Percentiles rank a stretch among this genome's conserved stretches.
phyloP scores from a whole-genome alignment of 1,139 yeast genomes.

The Saccharomyces uvarum region DNA sequence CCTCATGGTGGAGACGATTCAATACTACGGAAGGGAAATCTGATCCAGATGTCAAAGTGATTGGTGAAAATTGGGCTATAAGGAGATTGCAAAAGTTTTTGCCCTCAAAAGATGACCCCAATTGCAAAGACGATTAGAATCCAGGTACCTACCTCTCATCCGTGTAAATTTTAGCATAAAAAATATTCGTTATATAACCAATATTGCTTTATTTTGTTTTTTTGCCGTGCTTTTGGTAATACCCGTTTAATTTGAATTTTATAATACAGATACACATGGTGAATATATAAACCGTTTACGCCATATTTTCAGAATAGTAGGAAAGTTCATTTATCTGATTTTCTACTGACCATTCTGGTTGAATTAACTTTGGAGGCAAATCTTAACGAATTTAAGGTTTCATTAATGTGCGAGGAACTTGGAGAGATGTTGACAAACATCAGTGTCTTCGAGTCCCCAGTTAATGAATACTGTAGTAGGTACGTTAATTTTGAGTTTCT shows the following conservation, averaged over 20 bases:
- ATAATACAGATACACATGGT: neutral
- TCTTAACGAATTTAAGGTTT: conserved; percentile 74
- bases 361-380: conserved; percentile 79
- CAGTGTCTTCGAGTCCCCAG: conserved; percentile 80
- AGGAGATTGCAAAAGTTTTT: conserved; percentile 56
- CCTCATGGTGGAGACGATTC: conserved; percentile 64
- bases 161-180: neutral
- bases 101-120: conserved; percentile 22
- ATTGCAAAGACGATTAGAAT: neutral
- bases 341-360: conserved; percentile 36
- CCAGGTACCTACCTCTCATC: neutral
- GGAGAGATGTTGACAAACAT: conserved; percentile 93
- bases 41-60: conserved; percentile 59
- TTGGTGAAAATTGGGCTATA: conserved; percentile 77
- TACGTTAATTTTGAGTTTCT: conserved; percentile 65
- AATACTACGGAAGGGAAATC: conserved; percentile 58
- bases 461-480: conserved; percentile 71
- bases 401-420: conserved; percentile 51
- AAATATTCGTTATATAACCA: neutral
- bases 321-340: neutral
- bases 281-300: neutral
- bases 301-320: neutral
- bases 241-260: neutral
- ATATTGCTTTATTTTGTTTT: neutral
- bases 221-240: neutral